These are phyloP conservation scores for Pyrenochaeta sp. DNA, from an alignment of 2,329 filamentous ascomycete genomes.

Conservation along the genomic window DNA sequence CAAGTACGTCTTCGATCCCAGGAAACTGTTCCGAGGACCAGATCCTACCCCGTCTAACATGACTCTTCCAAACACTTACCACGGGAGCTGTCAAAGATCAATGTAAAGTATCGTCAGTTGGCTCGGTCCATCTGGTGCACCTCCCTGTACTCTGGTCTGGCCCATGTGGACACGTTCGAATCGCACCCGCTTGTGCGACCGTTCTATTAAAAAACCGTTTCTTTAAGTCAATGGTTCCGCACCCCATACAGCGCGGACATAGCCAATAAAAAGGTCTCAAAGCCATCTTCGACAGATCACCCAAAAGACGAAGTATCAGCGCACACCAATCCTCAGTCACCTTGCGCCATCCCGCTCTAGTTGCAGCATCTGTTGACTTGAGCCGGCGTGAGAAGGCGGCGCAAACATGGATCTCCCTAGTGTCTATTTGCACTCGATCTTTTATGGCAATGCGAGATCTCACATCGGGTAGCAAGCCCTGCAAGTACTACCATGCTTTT, in stretches of 20 bases:
- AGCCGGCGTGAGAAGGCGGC: constrained; percentile 1
- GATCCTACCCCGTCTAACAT: constrained; percentile 18
- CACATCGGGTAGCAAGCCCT: constrained; percentile 15
- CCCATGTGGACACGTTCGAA: not conserved
- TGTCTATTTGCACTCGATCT: constrained; percentile 16
- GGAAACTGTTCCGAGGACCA: constrained; percentile 5
- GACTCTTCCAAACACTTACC: no score
- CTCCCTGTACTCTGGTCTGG: not conserved
- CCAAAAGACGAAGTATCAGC: constrained; percentile 4
- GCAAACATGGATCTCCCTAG: constrained; percentile 12
- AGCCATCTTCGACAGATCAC: constrained; percentile 5
- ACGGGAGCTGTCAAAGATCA: not conserved
- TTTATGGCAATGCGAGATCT: constrained; percentile 25
- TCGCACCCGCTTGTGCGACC: constrained; percentile 9
- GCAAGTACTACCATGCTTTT: constrained; percentile 35
- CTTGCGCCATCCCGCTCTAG: constrained; percentile 15
- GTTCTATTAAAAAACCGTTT: constrained; percentile 18
- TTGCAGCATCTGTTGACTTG: constrained; percentile 19
- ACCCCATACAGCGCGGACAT: constrained; percentile 3
- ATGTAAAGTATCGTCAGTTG: not conserved
- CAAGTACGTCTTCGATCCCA: constrained; percentile 3
- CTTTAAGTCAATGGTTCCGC: constrained; percentile 11
- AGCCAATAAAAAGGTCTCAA: constrained; percentile 14
- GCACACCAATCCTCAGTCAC: not conserved
- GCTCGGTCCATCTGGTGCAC: not conserved